Evolutionary conservation across 805 yeast genomes (phyloP).

Genomic region (Pichia heedii): DNA sequence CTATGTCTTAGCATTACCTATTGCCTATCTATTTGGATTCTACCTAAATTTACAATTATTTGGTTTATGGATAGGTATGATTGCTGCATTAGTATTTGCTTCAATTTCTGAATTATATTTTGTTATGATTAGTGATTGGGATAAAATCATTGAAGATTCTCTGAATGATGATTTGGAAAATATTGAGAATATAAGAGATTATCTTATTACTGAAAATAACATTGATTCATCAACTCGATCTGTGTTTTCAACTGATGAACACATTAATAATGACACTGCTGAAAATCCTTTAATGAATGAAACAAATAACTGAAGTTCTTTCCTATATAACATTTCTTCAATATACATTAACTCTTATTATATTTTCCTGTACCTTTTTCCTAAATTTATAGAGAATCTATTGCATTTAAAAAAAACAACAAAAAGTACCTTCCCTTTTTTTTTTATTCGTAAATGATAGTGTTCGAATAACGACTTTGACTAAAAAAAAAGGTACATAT

Average conservation of each 20-base stretch:
- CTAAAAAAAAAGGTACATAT: too few relatives aligned
- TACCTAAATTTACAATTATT: conserved; percentile 38
- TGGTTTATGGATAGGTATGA: conserved; percentile 60
- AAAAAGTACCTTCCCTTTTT: too few relatives aligned
- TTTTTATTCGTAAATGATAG: too few relatives aligned
- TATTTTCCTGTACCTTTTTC: too few relatives aligned
- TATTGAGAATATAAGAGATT: not conserved
- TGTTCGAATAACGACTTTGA: too few relatives aligned
- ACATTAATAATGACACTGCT: conserved; percentile 3
- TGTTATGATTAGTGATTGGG: conserved; percentile 25
- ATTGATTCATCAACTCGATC: not conserved
- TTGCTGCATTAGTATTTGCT: conserved; percentile 42
- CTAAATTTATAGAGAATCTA: too few relatives aligned
- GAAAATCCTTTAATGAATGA: too few relatives aligned
- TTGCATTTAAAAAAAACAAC: too few relatives aligned
- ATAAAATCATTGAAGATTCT: conserved; percentile 22
- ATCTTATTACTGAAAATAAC: not conserved
- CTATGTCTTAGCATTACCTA: conserved; percentile 55
- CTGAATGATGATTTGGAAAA: conserved; percentile 20
- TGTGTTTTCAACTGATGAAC: not conserved
- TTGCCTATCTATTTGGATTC: conserved; percentile 47
- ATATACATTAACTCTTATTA: too few relatives aligned
- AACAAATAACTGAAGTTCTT: too few relatives aligned
- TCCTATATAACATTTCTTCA: too few relatives aligned
- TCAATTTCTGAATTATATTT: conserved; percentile 34